A percentile compares a stretch with the other conserved stretches of the same genome.
Evolutionary conservation across 805 yeast species (phyloP).

Genomic region (Cephaloascus fragrans): DNA sequence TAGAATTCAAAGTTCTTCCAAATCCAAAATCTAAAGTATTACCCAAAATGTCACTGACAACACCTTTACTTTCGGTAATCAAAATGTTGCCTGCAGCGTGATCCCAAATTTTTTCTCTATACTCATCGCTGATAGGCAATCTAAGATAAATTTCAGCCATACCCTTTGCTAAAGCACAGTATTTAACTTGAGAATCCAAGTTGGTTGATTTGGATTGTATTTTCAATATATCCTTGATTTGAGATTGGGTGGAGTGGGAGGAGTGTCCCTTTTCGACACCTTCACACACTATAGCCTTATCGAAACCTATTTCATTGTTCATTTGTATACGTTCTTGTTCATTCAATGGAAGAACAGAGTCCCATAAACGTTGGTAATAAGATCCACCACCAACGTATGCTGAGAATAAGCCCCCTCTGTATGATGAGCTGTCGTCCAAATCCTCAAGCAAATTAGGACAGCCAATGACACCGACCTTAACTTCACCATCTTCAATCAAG

Average conservation of each 20-base stretch:
- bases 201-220: slow-evolving; percentile 62
- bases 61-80: slow-evolving; percentile 85
- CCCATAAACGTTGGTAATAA: slow-evolving; percentile 35
- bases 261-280: slow-evolving; percentile 96
- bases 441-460: slow-evolving; percentile 80
- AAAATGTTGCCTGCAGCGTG: slow-evolving; percentile 94
- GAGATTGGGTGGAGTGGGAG: slow-evolving; percentile 75
- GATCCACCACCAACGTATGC: slow-evolving; percentile 66
- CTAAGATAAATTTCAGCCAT: slow-evolving; percentile 89
- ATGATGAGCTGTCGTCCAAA: slow-evolving; percentile 20
- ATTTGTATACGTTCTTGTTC: slow-evolving; percentile 35
- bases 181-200: slow-evolving; percentile 93
- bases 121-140: slow-evolving; percentile 65
- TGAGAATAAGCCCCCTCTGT: slow-evolving; percentile 67
- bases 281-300: slow-evolving; percentile 65
- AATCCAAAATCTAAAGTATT: slow-evolving; percentile 66
- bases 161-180: slow-evolving; percentile 85
- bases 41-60: slow-evolving; percentile 79
- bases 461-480: slow-evolving; percentile 87
- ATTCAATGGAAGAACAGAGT: slow-evolving; percentile 21
- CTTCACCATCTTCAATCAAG: slow-evolving; percentile 74
- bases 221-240: slow-evolving; percentile 54
- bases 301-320: slow-evolving; percentile 35
- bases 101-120: slow-evolving; percentile 96
- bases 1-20: slow-evolving; percentile 74